phyloP scores from a whole-genome alignment of 2,329 filamentous ascomycete genomes.

The Colletotrichum horii region DNA sequence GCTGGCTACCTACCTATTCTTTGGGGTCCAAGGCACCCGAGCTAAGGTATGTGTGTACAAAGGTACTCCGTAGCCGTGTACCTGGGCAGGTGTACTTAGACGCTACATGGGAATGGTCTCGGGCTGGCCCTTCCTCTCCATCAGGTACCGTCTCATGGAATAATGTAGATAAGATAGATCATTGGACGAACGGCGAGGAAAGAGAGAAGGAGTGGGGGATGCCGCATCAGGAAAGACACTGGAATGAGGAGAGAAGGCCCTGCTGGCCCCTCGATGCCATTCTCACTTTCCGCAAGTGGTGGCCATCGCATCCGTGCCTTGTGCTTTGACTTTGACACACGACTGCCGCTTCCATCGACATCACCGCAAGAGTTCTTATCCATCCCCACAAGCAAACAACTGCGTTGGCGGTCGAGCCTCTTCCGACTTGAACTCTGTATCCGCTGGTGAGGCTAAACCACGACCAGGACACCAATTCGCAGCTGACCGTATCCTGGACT shows the following conservation, averaged over 20 bases:
- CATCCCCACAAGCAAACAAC: background rate
- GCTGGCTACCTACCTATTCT: background rate
- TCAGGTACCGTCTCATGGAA: background rate
- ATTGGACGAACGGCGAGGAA: background rate
- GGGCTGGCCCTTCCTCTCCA: background rate
- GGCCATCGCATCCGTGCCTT: background rate
- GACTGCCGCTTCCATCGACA: background rate
- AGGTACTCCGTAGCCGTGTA: background rate
- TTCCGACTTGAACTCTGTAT: background rate
- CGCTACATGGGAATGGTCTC: background rate
- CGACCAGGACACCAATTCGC: background rate
- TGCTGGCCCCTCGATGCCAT: background rate
- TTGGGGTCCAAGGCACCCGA: no score
- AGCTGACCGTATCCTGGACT: background rate
- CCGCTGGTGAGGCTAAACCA: background rate
- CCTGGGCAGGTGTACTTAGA: background rate
- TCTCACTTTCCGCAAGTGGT: background rate
- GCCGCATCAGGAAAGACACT: background rate
- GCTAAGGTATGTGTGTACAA: background rate
- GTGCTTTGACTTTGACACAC: background rate
- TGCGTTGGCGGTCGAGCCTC: background rate
- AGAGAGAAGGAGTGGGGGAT: background rate
- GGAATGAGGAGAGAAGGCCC: background rate
- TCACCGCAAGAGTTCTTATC: background rate
- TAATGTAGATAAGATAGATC: background rate